Conservation (phyloP, 1,139 yeast species). For the Debaryomycetaceae sp. region DNA sequence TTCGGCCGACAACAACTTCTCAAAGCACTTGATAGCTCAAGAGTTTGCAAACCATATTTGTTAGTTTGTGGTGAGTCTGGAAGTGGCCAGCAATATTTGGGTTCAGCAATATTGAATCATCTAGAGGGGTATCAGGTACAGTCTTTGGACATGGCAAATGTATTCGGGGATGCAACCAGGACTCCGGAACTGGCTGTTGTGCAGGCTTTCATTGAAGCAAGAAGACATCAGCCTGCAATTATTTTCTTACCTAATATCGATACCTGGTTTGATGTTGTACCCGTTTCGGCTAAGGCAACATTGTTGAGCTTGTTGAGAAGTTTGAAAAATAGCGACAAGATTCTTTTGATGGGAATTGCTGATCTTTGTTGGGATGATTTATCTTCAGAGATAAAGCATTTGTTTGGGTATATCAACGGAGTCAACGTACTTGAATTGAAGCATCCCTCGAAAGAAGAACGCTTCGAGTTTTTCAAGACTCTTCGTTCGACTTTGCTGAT, state of each 20-base stretch:
- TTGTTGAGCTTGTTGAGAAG: slow-evolving; percentile 67
- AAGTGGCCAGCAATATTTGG: slow-evolving; percentile 83
- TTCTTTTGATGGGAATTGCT: slow-evolving; percentile 74
- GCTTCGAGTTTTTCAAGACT: slow-evolving; percentile 53
- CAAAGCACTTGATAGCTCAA: slow-evolving; percentile 54
- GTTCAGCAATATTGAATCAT: slow-evolving; percentile 76
- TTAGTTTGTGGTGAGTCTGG: slow-evolving; percentile 75
- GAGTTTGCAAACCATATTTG: slow-evolving; percentile 81
- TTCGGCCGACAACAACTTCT: slow-evolving; percentile 64
- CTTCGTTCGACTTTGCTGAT: slow-evolving; percentile 55
- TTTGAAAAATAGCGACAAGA: slow-evolving; percentile 67
- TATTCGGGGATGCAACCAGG: slow-evolving; percentile 77
- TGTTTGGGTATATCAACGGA: slow-evolving; percentile 51
- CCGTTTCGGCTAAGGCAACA: slow-evolving; percentile 69
- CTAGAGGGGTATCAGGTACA: slow-evolving; percentile 92
- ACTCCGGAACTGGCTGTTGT: slow-evolving; percentile 84
- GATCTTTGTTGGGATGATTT: slow-evolving; percentile 41
- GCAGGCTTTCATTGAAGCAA: slow-evolving; percentile 83
- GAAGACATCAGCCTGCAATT: slow-evolving; percentile 86
- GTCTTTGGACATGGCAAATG: slow-evolving; percentile 72
- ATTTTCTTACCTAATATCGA: slow-evolving; percentile 82
- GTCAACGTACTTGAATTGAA: slow-evolving; percentile 46
- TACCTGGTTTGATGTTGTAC: slow-evolving; percentile 67
- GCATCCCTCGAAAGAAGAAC: slow-evolving; percentile 36
- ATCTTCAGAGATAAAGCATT: slow-evolving; percentile 34